A percentile compares a stretch with the other conserved stretches of the same genome.
phyloP scores from a whole-genome alignment of 495 filamentous ascomycete species.

The Zalerion maritima region DNA sequence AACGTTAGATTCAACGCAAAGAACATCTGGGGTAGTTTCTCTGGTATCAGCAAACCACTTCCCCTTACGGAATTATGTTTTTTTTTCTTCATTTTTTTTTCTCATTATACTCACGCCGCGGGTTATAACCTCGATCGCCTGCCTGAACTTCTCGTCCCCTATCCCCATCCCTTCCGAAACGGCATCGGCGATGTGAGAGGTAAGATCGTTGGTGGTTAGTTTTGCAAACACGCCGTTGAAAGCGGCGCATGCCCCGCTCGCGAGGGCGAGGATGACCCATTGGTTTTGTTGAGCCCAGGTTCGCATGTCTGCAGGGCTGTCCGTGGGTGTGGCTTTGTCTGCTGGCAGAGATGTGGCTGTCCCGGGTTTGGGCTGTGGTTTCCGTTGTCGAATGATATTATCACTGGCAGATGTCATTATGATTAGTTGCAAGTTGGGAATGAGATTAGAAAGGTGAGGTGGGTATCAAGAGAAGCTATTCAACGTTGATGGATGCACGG shows the following conservation, averaged over 20 bases:
- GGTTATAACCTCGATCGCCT: constrained; percentile 47
- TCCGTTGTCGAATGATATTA: too few relatives aligned
- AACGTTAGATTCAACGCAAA: constrained; percentile 79
- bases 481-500: too few relatives aligned
- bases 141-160: constrained; percentile 27
- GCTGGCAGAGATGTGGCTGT: too few relatives aligned
- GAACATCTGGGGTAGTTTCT: constrained; percentile 45
- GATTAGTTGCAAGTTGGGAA: too few relatives aligned
- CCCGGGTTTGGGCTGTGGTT: too few relatives aligned
- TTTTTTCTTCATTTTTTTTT: neutral
- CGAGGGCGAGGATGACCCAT: constrained; percentile 73
- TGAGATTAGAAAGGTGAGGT: too few relatives aligned
- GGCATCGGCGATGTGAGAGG: constrained; percentile 47
- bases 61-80: too few relatives aligned
- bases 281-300: constrained; percentile 26
- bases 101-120: constrained; percentile 48
- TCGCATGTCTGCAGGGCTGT: too few relatives aligned
- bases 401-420: too few relatives aligned
- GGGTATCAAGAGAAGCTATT: too few relatives aligned
- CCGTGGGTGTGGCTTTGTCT: too few relatives aligned
- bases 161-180: constrained; percentile 50
- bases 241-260: constrained; percentile 80
- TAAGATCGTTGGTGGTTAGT: constrained; percentile 81
- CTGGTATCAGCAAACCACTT: too few relatives aligned
- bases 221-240: constrained; percentile 96